These are phyloP conservation scores for Lodderomyces elongisporus DNA, from an alignment of 1,139 yeast species.

Conservation along the genomic window DNA sequence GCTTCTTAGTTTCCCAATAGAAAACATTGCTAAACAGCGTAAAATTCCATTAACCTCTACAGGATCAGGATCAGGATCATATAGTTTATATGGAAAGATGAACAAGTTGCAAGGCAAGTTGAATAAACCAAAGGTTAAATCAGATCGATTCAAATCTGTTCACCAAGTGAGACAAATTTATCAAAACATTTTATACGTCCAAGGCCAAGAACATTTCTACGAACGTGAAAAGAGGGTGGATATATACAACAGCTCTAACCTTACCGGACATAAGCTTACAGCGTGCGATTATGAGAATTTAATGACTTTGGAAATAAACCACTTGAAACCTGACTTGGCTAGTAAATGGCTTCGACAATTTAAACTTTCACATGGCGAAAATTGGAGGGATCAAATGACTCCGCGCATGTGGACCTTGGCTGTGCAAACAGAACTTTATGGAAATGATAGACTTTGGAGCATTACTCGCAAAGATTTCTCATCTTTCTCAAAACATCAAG, in stretches of 20 bases:
- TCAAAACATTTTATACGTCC: conserved; percentile 21
- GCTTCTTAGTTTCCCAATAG: background rate
- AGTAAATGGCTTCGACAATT: conserved; percentile 36
- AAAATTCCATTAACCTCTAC: background rate
- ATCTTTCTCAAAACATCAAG: conserved; percentile 13
- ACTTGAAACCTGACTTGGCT: conserved; percentile 36
- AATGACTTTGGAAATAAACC: conserved; percentile 30
- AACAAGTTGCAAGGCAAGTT: background rate
- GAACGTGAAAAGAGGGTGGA: conserved; percentile 15
- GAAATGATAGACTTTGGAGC: conserved; percentile 31
- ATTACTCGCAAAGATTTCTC: conserved; percentile 20
- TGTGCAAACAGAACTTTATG: conserved; percentile 32
- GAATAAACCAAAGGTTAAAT: no score
- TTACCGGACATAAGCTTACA: conserved; percentile 20
- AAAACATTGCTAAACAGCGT: background rate
- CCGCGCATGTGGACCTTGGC: conserved; percentile 31
- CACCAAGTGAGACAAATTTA: conserved; percentile 24
- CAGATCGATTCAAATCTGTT: background rate
- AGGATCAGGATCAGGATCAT: background rate
- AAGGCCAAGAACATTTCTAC: conserved; percentile 20
- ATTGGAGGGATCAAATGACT: conserved; percentile 21
- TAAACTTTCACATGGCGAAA: conserved; percentile 19
- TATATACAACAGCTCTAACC: conserved; percentile 15
- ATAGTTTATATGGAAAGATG: background rate
- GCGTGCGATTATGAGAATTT: conserved; percentile 37